These are phyloP conservation scores for Gomphus sp. DNA, from an alignment of 1,284 basidiomycete genomes.

Conservation along the genomic window DNA sequence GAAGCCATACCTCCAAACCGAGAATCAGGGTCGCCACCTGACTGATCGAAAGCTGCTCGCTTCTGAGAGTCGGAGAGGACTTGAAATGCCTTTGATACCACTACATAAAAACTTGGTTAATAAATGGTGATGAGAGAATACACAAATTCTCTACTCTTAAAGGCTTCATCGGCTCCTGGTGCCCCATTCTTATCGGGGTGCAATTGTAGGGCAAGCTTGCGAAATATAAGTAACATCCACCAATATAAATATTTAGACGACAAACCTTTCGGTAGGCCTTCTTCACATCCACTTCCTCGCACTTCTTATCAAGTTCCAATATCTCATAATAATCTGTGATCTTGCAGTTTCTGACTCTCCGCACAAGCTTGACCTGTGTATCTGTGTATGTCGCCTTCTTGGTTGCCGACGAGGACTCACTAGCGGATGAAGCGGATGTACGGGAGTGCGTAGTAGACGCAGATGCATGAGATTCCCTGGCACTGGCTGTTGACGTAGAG, in stretches of 20 bases:
- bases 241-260: slow-evolving; percentile 7
- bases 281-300: slow-evolving; percentile 88
- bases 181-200: slow-evolving; percentile 99
- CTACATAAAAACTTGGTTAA: slow-evolving; percentile 32
- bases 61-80: slow-evolving; percentile 90
- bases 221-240: background rate
- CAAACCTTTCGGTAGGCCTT: slow-evolving; percentile 94
- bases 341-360: slow-evolving; percentile 79
- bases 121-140: background rate
- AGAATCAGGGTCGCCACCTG: slow-evolving; percentile 81
- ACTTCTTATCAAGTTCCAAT: slow-evolving; percentile 73
- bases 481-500: slow-evolving; percentile 31
- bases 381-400: slow-evolving; percentile 51
- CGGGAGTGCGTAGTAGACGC: slow-evolving; percentile 54
- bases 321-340: slow-evolving; percentile 94
- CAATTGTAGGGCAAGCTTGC: slow-evolving; percentile 80
- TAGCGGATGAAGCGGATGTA: slow-evolving; percentile 25
- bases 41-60: slow-evolving; percentile 80
- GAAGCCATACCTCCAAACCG: slow-evolving; percentile 49
- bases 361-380: slow-evolving; percentile 82
- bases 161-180: slow-evolving; percentile 97
- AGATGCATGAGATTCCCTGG: slow-evolving; percentile 60
- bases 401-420: slow-evolving; percentile 1
- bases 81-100: slow-evolving; percentile 98
- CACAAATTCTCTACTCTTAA: slow-evolving; percentile 72